Conservation (phyloP, 2,329 filamentous ascomycete genomes). For the Diaporthe citri region DNA sequence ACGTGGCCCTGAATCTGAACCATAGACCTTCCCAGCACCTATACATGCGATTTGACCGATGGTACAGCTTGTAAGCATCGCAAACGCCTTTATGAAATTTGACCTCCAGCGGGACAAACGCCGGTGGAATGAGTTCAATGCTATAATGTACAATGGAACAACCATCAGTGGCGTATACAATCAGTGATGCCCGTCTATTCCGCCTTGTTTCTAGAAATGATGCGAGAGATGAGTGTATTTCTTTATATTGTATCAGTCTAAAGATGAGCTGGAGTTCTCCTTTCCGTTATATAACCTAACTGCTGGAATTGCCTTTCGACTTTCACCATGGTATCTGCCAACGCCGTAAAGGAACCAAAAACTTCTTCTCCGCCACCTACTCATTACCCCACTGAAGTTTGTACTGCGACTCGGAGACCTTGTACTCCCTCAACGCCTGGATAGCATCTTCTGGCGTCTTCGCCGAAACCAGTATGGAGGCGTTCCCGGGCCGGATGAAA, state of each 20-base stretch:
- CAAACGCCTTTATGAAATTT: not conserved
- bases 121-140: not conserved
- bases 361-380: constrained; percentile 50
- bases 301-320: not conserved
- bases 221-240: not conserved
- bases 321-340: constrained; percentile 18
- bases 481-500: constrained; percentile 80
- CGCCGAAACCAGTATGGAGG: constrained; percentile 83
- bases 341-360: constrained; percentile 22
- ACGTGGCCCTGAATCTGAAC: constrained; percentile 2
- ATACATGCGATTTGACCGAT: not conserved
- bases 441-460: constrained; percentile 80
- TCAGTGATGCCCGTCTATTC: not conserved
- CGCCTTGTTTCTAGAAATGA: too few species aligned
- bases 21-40: not conserved
- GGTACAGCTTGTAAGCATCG: not conserved
- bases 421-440: constrained; percentile 78
- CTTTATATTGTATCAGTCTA: constrained; percentile 35
- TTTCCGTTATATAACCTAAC: not conserved
- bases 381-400: constrained; percentile 85
- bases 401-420: constrained; percentile 79
- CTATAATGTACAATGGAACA: not conserved
- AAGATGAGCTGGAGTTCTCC: not conserved
- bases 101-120: not conserved
- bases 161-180: not conserved